Evolutionary conservation across 106 monocot genomes (phyloP).

Genomic region (Dioscorea zingiberensis): DNA sequence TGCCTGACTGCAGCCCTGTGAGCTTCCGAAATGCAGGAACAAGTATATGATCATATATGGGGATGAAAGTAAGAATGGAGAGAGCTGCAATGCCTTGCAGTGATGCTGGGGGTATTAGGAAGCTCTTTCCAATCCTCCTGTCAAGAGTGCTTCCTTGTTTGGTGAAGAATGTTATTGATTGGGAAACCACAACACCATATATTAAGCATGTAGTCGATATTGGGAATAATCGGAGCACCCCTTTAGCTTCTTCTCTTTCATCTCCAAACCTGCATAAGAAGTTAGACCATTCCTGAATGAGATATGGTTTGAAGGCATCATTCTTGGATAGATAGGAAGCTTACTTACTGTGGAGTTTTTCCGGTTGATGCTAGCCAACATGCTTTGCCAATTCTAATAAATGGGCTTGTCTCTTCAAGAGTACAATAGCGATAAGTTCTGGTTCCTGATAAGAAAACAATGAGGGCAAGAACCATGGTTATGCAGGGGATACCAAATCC

Average conservation of each 20-base stretch:
- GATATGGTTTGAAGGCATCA: not conserved
- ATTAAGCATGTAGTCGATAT: no score
- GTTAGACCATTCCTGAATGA: not conserved
- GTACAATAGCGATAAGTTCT: constrained; percentile 42
- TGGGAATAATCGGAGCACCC: no score
- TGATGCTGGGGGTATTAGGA: no score
- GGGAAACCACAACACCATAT: no score
- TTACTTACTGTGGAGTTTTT: not conserved
- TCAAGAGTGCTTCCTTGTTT: no score
- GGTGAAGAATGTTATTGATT: no score
- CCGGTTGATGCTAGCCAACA: constrained; percentile 14
- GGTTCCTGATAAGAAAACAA: constrained; percentile 58
- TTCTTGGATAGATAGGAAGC: not conserved
- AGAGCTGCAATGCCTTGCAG: no score
- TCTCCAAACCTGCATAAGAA: not conserved
- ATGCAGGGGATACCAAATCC: constrained; percentile 69
- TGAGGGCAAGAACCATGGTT: constrained; percentile 44
- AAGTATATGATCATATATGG: constrained; percentile 26
- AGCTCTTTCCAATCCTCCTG: no score
- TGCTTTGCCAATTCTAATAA: constrained; percentile 26
- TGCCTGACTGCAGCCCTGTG: constrained; percentile 21
- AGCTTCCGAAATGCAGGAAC: constrained; percentile 27
- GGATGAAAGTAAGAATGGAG: no score
- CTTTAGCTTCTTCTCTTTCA: no score
- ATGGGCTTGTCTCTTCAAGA: constrained; percentile 25